These are phyloP conservation scores for Pyrenophora graminea DNA, from an alignment of 2,329 filamentous ascomycete genomes.

Conservation along the genomic window DNA sequence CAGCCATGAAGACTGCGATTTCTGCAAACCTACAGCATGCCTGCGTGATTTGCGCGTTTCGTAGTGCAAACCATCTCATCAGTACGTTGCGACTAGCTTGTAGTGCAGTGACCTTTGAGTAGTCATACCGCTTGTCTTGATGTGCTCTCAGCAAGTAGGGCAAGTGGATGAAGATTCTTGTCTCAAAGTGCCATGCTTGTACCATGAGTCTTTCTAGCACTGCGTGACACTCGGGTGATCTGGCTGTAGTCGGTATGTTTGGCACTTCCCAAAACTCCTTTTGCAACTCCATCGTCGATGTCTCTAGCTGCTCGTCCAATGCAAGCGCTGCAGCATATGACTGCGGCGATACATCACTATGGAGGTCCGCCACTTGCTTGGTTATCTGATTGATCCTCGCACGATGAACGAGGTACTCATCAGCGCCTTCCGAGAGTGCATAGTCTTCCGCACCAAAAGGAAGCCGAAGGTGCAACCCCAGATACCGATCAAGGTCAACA, in stretches of 20 bases:
- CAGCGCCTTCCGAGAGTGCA: slow-evolving; percentile 25
- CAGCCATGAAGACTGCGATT: slow-evolving; percentile 42
- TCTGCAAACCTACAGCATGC: slow-evolving; percentile 42
- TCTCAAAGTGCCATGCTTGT: slow-evolving; percentile 44
- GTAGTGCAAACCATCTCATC: slow-evolving; percentile 45
- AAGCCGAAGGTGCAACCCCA: slow-evolving; percentile 42
- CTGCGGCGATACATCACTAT: slow-evolving; percentile 37
- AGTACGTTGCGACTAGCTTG: slow-evolving; percentile 43
- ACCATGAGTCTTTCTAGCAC: slow-evolving; percentile 38
- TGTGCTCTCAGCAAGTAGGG: slow-evolving; percentile 40
- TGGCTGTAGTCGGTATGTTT: slow-evolving; percentile 40
- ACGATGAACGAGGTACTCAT: slow-evolving; percentile 28
- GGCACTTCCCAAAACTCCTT: slow-evolving; percentile 46
- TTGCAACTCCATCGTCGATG: slow-evolving; percentile 33
- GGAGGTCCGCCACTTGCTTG: slow-evolving; percentile 35
- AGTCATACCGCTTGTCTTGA: slow-evolving; percentile 40
- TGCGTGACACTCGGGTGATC: slow-evolving; percentile 33
- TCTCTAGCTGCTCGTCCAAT: slow-evolving; percentile 41
- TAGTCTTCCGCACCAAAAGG: slow-evolving; percentile 43
- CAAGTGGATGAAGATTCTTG: slow-evolving; percentile 44
- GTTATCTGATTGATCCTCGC: slow-evolving; percentile 29
- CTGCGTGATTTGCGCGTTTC: slow-evolving; percentile 42
- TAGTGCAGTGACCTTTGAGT: slow-evolving; percentile 41
- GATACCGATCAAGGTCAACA: slow-evolving; percentile 38
- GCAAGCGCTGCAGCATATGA: slow-evolving; percentile 38